phyloP scores from a whole-genome alignment of 495 filamentous ascomycete genomes.

The Daldinia concentrica region DNA sequence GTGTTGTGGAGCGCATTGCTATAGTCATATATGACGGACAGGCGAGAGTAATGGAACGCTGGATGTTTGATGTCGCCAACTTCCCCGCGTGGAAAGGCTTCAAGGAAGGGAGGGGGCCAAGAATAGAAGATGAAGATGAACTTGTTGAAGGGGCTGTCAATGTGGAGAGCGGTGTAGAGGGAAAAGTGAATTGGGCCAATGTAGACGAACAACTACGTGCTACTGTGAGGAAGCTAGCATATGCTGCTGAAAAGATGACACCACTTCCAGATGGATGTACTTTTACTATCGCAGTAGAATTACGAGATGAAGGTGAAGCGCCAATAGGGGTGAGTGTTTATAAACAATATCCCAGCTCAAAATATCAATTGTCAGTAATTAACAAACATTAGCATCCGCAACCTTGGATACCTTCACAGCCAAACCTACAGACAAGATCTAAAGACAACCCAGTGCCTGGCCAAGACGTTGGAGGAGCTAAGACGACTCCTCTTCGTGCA shows the following conservation, averaged over 20 bases:
- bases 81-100: conserved; percentile 72
- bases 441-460: conserved; percentile 47
- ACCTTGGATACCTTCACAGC: conserved; percentile 71
- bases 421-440: conserved; percentile 56
- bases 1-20: conserved; percentile 70
- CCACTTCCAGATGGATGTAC: conserved; percentile 79
- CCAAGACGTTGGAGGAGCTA: conserved; percentile 56
- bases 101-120: conserved; percentile 14
- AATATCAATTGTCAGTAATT: not conserved
- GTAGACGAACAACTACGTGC: conserved; percentile 61
- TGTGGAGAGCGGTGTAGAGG: conserved; percentile 22
- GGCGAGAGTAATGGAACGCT: conserved; percentile 74
- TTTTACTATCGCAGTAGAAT: conserved; percentile 87
- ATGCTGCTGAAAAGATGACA: conserved; percentile 66
- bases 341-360: not conserved
- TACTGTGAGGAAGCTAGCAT: conserved; percentile 60
- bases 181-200: conserved; percentile 51
- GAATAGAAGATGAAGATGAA: conserved; percentile 35
- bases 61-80: conserved; percentile 79
- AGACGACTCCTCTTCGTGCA: conserved; percentile 63
- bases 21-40: conserved; percentile 72
- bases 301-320: conserved; percentile 74
- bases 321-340: conserved; percentile 70
- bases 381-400: conserved; percentile 62
- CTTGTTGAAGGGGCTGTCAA: conserved; percentile 7